These are phyloP conservation scores for Colletotrichum limetticola DNA, from an alignment of 2,329 filamentous ascomycete species.

Conservation along the genomic window DNA sequence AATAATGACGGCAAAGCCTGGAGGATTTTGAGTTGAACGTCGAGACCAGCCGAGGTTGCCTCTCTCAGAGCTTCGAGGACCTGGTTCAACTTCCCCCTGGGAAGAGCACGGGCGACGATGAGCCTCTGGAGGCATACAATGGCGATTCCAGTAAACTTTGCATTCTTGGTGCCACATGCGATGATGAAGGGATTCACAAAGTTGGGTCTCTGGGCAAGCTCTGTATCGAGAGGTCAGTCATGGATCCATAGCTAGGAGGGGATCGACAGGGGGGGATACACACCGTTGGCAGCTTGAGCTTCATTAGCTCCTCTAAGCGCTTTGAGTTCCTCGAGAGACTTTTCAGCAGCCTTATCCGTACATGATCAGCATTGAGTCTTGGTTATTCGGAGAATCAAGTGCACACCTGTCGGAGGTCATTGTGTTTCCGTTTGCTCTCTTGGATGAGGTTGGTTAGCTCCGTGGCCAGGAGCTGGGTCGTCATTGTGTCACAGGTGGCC, in stretches of 20 bases:
- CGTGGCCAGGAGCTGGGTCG: constrained; percentile 86
- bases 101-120: constrained; percentile 83
- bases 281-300: constrained; percentile 77
- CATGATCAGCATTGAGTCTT: constrained; percentile 7
- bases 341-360: constrained; percentile 81
- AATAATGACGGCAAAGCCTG: constrained; percentile 90
- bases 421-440: constrained; percentile 95
- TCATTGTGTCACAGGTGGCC: constrained; percentile 70
- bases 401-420: constrained; percentile 84
- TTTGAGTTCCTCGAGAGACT: constrained; percentile 90
- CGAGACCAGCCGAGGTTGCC: constrained; percentile 81
- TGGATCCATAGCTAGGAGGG: constrained; percentile 35
- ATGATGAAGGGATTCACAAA: constrained; percentile 96
- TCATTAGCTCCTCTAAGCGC: constrained; percentile 79
- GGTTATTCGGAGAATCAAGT: neutral
- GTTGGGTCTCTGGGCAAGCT: constrained; percentile 81
- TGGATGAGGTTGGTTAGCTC: constrained; percentile 92
- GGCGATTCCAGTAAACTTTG: constrained; percentile 88
- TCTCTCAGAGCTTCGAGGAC: constrained; percentile 90
- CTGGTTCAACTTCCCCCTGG: constrained; percentile 82
- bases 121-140: constrained; percentile 90
- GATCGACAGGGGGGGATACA: constrained; percentile 40
- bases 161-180: constrained; percentile 89
- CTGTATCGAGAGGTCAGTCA: constrained; percentile 56
- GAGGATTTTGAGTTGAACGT: constrained; percentile 95